Conservation (phyloP, 495 filamentous ascomycete genomes). For the Apiosordaria backusii region DNA sequence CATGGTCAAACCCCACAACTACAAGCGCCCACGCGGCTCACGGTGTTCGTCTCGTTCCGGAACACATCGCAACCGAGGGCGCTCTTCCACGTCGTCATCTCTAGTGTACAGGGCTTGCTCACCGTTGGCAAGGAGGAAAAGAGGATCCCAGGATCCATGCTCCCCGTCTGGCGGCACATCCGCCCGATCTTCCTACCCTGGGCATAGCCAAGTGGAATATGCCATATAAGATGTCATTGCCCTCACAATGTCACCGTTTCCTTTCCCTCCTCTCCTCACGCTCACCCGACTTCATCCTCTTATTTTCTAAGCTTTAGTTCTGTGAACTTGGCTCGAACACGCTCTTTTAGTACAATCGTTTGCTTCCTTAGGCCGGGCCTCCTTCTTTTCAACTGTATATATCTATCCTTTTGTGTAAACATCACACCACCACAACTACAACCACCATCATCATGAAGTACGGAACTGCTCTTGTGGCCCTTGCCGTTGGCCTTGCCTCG, state of each 20-base stretch:
- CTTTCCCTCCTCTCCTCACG: constrained; percentile 27
- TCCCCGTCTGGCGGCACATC: constrained; percentile 27
- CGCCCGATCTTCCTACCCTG: constrained; percentile 16
- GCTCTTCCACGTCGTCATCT: constrained; percentile 15
- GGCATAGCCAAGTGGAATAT: constrained; percentile 4
- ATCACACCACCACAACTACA: constrained; percentile 30
- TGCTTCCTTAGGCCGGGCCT: constrained; percentile 40
- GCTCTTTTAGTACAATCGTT: constrained; percentile 32
- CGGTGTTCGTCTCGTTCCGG: constrained; percentile 30
- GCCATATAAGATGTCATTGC: constrained; percentile 22
- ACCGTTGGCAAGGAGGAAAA: constrained; percentile 14
- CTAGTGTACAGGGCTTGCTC: constrained; percentile 14
- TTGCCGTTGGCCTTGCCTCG: constrained; percentile 30
- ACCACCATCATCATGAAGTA: constrained; percentile 49
- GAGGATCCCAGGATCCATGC: constrained; percentile 22
- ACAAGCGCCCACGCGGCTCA: constrained; percentile 1
- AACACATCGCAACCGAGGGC: constrained; percentile 25
- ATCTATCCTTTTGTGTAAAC: constrained; percentile 10
- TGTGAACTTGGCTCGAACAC: constrained; percentile 45
- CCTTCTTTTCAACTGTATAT: constrained; percentile 20
- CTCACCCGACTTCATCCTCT: constrained; percentile 38
- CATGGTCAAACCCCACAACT: constrained; percentile 7
- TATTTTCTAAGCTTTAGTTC: constrained; percentile 39
- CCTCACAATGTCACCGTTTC: constrained; percentile 7
- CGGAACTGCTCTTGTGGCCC: constrained; percentile 33